Percentiles rank a stretch among this genome's conserved stretches.
These are phyloP conservation scores for Hura crepitans DNA, from an alignment of 441 rosid genomes.

Conservation along the genomic window DNA sequence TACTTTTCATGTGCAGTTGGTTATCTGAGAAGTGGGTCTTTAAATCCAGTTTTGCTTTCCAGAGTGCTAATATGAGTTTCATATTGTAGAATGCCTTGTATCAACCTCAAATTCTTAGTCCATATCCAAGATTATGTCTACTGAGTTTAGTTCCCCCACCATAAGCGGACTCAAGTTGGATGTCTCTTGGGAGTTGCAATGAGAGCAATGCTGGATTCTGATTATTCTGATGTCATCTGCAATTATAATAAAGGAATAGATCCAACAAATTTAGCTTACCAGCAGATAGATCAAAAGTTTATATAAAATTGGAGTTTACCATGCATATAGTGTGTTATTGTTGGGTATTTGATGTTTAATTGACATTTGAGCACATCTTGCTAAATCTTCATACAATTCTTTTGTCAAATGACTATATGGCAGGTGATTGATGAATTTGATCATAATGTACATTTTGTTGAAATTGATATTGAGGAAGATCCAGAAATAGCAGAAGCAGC, in stretches of 20 bases:
- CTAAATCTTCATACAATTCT: neutral
- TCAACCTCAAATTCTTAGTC: neutral
- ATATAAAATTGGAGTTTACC: neutral
- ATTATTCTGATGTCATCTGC: neutral
- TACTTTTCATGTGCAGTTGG: neutral
- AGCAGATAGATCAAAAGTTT: neutral
- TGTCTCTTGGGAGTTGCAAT: neutral
- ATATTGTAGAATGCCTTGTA: neutral
- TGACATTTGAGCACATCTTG: slow-evolving; percentile 3
- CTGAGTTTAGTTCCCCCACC: neutral
- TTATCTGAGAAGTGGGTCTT: neutral
- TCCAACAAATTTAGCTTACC: neutral
- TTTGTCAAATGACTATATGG: neutral
- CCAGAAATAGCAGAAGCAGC: slow-evolving; percentile 92
- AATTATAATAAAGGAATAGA: neutral
- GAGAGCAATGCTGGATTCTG: neutral
- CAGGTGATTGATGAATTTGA: slow-evolving; percentile 93
- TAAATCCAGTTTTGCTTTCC: neutral
- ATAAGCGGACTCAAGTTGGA: neutral
- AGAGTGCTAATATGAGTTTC: neutral
- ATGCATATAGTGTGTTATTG: neutral
- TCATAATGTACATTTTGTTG: slow-evolving; percentile 81
- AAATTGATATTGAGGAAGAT: slow-evolving; percentile 97
- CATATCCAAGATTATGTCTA: neutral
- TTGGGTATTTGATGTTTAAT: slow-evolving; percentile 1